Evolutionary conservation across 306 rosid genomes (phyloP), one percentile per base, ranked within the genome.

Genomic region (Herpetospermum pedunculosum): DNA sequence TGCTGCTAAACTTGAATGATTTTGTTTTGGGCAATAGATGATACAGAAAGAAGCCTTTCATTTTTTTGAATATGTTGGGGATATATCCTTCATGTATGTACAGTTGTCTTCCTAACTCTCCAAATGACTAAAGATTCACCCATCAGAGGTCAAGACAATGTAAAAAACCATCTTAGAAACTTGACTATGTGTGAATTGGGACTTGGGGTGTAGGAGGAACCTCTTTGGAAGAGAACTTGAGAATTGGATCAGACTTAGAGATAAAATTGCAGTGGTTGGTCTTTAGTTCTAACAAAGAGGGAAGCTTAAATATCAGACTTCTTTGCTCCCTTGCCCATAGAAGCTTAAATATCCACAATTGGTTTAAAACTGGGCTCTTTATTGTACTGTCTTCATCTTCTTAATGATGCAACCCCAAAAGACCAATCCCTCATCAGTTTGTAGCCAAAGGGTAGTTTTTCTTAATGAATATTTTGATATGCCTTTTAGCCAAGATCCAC

Each of bases 161-260:
- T 63, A 16, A 21, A 35, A n/a, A 8, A 3, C 12, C 65, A 58
- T 58, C 21, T 29, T 5, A n/a, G 40, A 58, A 29, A 30, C 25
- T 53, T 73, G 67, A 73, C 49, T 30, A 71, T 72, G 48, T 41
- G 37, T 71, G 43, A 70, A 70, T 34, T 78, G 28, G 69, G 44
- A 16, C 69, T 62, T 34, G 7, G 6, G 44, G 23, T 0, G 7
- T 34, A 8, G 8, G 46, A 34, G 40, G 21, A 58, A 30, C 40
- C 65, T 29, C 46, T 62, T 62, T 34, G 69, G 41, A 62, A 32
- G 46, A 62, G 26, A 62, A 62, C 23, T 62, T 62, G 44, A 62
- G 15, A 62, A 34, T 32, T 62, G 43, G 69, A 32, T 34, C 25
- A 16, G 15, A 60, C 69, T 18, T 32, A 18, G 44, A 32, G 23